A percentile compares a stretch with the other conserved stretches of the same genome.
These are phyloP conservation scores for Setomelanomma holmii DNA, from an alignment of 2,329 filamentous ascomycete genomes.

Conservation along the genomic window DNA sequence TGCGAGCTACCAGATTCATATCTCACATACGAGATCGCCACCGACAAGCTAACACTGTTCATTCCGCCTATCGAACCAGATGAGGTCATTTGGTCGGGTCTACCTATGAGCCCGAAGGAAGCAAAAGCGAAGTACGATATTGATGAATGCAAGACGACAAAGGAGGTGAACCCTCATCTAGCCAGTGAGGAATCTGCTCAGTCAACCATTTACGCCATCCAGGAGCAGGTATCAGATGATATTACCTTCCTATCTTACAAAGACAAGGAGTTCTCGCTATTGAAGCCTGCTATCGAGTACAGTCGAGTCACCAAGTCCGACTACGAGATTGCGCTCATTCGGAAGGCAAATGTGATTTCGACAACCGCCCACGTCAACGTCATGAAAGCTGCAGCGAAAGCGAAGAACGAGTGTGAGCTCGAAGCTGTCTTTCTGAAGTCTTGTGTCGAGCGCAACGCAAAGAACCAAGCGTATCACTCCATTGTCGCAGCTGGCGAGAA, in stretches of 20 bases:
- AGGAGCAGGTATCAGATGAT: conserved; percentile 75
- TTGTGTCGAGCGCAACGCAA: conserved; percentile 77
- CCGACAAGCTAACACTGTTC: conserved; percentile 80
- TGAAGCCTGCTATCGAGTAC: conserved; percentile 75
- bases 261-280: conserved; percentile 63
- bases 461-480: conserved; percentile 84
- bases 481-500: conserved; percentile 84
- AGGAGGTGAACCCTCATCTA: conserved; percentile 77
- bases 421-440: conserved; percentile 80
- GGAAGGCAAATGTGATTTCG: conserved; percentile 80
- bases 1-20: conserved; percentile 81
- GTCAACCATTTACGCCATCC: conserved; percentile 75
- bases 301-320: conserved; percentile 82
- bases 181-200: conserved; percentile 58
- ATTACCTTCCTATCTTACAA: conserved; percentile 76
- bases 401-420: conserved; percentile 80
- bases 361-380: conserved; percentile 78
- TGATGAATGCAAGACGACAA: conserved; percentile 75
- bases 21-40: conserved; percentile 79
- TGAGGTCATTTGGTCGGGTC: conserved; percentile 89
- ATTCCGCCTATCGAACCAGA: conserved; percentile 90
- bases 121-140: conserved; percentile 71
- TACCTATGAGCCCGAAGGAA: conserved; percentile 79
- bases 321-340: conserved; percentile 85
- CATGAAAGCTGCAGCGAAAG: conserved; percentile 66